These are phyloP conservation scores for Candolleomyces aberdarensis DNA, from an alignment of 768 basidiomycete species.

Conservation along the genomic window DNA sequence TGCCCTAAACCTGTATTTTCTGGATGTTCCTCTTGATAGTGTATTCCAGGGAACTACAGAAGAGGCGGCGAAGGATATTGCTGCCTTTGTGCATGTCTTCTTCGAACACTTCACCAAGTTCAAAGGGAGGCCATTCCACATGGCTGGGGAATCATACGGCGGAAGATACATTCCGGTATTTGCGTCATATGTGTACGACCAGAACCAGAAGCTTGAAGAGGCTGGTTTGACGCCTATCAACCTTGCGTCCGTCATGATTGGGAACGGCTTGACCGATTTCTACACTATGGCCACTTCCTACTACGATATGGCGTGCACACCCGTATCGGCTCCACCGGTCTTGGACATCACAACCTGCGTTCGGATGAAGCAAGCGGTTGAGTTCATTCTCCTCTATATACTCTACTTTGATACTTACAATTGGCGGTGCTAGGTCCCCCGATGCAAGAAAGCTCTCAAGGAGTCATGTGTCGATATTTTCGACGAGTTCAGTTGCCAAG, in stretches of 20 bases:
- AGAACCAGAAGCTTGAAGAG: constrained; percentile 53
- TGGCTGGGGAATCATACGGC: constrained; percentile 76
- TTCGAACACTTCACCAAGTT: constrained; percentile 73
- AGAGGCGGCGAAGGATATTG: constrained; percentile 68
- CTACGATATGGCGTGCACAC: constrained; percentile 53
- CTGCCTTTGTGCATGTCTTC: constrained; percentile 68
- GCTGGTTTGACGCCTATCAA: constrained; percentile 60
- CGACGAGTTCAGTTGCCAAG: constrained; percentile 63
- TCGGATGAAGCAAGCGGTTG: constrained; percentile 57
- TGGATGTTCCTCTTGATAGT: not conserved
- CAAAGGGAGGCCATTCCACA: constrained; percentile 62
- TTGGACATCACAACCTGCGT: constrained; percentile 50
- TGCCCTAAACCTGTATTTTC: not conserved
- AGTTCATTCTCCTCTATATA: constrained; percentile 12
- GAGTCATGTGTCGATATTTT: constrained; percentile 58
- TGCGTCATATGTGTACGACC: constrained; percentile 73
- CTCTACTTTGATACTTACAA: not conserved
- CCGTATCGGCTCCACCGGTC: constrained; percentile 45
- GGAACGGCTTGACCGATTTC: constrained; percentile 63
- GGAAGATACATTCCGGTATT: constrained; percentile 74
- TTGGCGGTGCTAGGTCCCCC: constrained; percentile 44
- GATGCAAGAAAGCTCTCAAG: constrained; percentile 57
- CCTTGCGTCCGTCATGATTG: constrained; percentile 71
- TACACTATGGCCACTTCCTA: constrained; percentile 39
- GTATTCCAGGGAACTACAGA: constrained; percentile 52